These are phyloP conservation scores for Neurospora crassa DNA, from an alignment of 2,329 filamentous ascomycete species.

Conservation along the genomic window DNA sequence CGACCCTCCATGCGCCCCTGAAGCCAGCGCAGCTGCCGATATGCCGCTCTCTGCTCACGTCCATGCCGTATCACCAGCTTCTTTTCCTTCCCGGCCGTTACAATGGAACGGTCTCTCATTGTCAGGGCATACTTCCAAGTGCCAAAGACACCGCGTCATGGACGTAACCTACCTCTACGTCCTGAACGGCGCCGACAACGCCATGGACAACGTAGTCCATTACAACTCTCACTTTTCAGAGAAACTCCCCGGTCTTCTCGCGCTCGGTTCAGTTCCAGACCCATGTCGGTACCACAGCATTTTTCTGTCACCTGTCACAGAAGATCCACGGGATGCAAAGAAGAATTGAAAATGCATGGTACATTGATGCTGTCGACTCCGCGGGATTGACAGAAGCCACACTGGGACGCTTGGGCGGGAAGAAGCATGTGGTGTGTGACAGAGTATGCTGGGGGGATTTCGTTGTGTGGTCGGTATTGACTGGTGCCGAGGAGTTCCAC, in stretches of 20 bases:
- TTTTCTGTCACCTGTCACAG: neutral
- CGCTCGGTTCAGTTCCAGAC: neutral
- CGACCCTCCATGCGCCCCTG: neutral
- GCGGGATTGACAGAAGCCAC: neutral
- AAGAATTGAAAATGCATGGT: neutral
- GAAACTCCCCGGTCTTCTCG: neutral
- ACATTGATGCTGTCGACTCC: neutral
- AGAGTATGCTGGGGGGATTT: neutral
- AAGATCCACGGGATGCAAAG: neutral
- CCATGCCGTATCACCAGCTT: neutral
- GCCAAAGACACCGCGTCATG: neutral
- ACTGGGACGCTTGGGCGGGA: neutral
- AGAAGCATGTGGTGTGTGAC: neutral
- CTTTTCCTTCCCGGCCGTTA: neutral
- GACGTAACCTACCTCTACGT: neutral
- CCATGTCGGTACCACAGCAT: neutral
- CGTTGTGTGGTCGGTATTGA: neutral
- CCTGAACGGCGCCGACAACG: neutral
- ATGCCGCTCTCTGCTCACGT: neutral
- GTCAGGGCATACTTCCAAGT: neutral
- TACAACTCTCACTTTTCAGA: neutral
- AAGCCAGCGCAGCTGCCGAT: neutral
- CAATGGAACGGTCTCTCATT: neutral
- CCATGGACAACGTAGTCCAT: neutral
- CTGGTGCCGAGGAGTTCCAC: neutral